Evolutionary conservation across 164 flowering plant genomes (phyloP).

Genomic region (Tetrastigma voinierianum): DNA sequence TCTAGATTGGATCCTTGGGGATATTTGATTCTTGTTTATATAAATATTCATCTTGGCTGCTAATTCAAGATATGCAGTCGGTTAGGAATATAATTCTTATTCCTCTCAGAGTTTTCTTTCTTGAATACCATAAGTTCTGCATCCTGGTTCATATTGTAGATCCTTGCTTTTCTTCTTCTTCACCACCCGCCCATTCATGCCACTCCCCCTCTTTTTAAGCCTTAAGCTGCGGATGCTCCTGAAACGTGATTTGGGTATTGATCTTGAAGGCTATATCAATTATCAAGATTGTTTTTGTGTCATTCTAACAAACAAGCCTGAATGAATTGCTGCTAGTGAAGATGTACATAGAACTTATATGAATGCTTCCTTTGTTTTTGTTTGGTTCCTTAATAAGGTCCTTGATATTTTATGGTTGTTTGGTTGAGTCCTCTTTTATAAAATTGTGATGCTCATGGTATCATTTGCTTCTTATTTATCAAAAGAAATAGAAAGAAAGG

Average conservation of each 20-base stretch:
- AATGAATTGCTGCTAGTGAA: neutral
- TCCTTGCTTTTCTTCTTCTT: too few relatives aligned
- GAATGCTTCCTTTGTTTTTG: neutral
- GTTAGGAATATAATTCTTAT: neutral
- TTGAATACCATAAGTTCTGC: too few relatives aligned
- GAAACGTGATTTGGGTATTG: neutral
- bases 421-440: neutral
- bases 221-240: neutral
- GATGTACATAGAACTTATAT: neutral
- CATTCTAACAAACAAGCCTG: neutral
- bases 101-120: neutral
- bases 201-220: too few relatives aligned
- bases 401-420: neutral
- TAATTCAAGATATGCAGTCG: neutral
- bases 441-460: neutral
- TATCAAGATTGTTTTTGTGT: neutral
- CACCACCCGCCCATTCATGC: too few relatives aligned
- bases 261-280: neutral
- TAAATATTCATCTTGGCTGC: neutral
- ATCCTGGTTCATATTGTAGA: too few relatives aligned
- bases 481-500: neutral
- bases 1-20: neutral
- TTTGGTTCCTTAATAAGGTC: constrained; percentile 1
- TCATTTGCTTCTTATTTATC: too few relatives aligned
- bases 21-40: neutral